These are phyloP conservation scores for Sophora flavescens DNA, from an alignment of 306 rosid genomes.

Conservation along the genomic window DNA sequence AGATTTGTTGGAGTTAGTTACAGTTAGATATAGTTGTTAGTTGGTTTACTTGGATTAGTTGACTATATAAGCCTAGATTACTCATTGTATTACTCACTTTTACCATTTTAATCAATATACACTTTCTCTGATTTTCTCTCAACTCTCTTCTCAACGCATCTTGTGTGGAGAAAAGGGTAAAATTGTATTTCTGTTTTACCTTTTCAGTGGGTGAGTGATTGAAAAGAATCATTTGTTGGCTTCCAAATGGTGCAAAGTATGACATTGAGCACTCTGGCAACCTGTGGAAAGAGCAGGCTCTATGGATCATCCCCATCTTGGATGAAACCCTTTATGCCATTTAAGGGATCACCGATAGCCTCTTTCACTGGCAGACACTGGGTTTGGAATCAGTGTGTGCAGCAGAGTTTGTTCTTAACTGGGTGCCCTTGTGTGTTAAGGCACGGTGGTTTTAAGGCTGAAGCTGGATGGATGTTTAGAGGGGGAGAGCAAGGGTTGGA, in stretches of 20 bases:
- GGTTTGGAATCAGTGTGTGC: conserved; percentile 54
- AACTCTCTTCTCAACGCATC: not conserved
- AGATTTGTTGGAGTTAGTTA: too few relatives aligned
- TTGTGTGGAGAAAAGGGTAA: conserved; percentile 22
- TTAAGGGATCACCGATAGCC: conserved; percentile 49
- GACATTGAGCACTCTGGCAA: conserved; percentile 63
- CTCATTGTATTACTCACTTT: too few relatives aligned
- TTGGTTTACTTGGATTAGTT: too few relatives aligned
- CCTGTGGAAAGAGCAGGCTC: conserved; percentile 56
- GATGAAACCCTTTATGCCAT: conserved; percentile 59
- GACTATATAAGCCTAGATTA: too few relatives aligned
- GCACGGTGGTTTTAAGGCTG: conserved; percentile 53
- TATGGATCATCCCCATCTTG: conserved; percentile 58
- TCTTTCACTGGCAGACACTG: conserved; percentile 47
- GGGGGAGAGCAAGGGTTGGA: conserved; percentile 73
- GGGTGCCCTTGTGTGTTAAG: conserved; percentile 55
- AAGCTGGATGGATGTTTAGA: conserved; percentile 86
- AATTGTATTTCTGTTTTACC: conserved; percentile 29
- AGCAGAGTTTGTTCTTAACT: conserved; percentile 45
- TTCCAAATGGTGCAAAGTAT: conserved; percentile 68
- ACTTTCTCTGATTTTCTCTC: too few relatives aligned
- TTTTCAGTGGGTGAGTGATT: conserved; percentile 23
- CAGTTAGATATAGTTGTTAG: too few relatives aligned
- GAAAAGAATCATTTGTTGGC: conserved; percentile 27
- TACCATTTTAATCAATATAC: too few relatives aligned